These are phyloP conservation scores for Dittrichia graveolens DNA, from an alignment of 129 eudicot species.

Conservation along the genomic window DNA sequence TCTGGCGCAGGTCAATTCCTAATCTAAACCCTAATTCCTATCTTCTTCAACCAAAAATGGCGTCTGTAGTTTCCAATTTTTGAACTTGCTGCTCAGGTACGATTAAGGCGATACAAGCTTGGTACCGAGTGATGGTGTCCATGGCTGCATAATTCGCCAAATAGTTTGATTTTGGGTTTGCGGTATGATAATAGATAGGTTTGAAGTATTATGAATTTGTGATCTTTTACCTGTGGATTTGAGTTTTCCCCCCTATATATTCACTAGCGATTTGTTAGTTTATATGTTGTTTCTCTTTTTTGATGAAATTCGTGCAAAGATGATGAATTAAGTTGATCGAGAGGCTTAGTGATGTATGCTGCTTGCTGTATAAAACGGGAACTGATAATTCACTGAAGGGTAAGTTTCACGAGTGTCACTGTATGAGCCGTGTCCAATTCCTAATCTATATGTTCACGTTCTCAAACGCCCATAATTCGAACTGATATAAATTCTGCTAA, in stretches of 20 bases:
- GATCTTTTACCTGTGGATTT: neutral
- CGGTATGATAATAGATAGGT: neutral
- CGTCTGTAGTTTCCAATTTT: slow-evolving; percentile 33
- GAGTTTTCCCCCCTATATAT: neutral
- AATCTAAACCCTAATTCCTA: slow-evolving; percentile 29
- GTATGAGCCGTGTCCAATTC: slow-evolving; percentile 2
- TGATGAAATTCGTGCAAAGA: slow-evolving; percentile 10
- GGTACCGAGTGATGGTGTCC: slow-evolving; percentile 18
- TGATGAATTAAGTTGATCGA: slow-evolving; percentile 15
- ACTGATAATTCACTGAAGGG: slow-evolving; percentile 16
- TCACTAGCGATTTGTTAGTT: slow-evolving; percentile 13
- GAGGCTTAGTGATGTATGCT: neutral
- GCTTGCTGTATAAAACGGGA: neutral
- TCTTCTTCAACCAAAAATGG: slow-evolving; percentile 31
- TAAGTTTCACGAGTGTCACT: neutral
- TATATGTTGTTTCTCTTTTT: neutral
- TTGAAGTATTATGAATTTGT: slow-evolving; percentile 11
- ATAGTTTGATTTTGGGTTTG: slow-evolving; percentile 11
- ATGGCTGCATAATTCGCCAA: slow-evolving; percentile 24
- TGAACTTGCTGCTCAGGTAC: slow-evolving; percentile 31
- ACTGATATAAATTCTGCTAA: neutral
- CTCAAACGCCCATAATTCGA: slow-evolving; percentile 7
- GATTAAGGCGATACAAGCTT: slow-evolving; percentile 17
- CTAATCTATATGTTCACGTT: neutral
- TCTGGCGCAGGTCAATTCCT: slow-evolving; percentile 20